Percentiles rank a stretch among this genome's conserved stretches.
Evolutionary conservation across 768 basidiomycete species (phyloP).

Genomic region (Serpula lacrymans): DNA sequence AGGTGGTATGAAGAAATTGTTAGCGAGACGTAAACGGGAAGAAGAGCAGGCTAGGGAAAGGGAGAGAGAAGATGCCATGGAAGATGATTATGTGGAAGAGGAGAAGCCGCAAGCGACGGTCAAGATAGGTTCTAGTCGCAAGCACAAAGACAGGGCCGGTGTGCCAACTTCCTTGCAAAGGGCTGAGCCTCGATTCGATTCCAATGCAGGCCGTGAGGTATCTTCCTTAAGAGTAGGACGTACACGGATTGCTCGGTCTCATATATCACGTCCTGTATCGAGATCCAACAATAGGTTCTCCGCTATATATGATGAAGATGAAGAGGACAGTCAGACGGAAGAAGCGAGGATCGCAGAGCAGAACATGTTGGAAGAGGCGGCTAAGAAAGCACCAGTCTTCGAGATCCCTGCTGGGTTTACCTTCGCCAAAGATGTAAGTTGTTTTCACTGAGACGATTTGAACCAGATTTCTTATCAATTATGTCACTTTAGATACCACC

Average conservation of each 20-base stretch:
- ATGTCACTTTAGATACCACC: slow-evolving; percentile 27
- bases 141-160: slow-evolving; percentile 11
- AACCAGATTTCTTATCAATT: neutral
- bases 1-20: slow-evolving; percentile 74
- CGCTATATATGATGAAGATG: slow-evolving; percentile 55
- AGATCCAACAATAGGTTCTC: slow-evolving; percentile 58
- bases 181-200: slow-evolving; percentile 21
- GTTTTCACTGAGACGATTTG: slow-evolving; percentile 2
- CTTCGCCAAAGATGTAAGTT: slow-evolving; percentile 62
- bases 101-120: slow-evolving; percentile 15
- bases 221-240: slow-evolving; percentile 70
- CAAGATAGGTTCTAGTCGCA: slow-evolving; percentile 4
- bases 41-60: slow-evolving; percentile 42
- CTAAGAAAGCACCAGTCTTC: slow-evolving; percentile 54
- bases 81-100: slow-evolving; percentile 27
- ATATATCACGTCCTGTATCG: slow-evolving; percentile 54
- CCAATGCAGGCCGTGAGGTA: slow-evolving; percentile 15
- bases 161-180: slow-evolving; percentile 10
- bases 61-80: slow-evolving; percentile 31
- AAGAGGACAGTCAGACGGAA: slow-evolving; percentile 41
- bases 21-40: slow-evolving; percentile 60
- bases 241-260: slow-evolving; percentile 51
- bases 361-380: slow-evolving; percentile 50
- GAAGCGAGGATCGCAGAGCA: slow-evolving; percentile 41
- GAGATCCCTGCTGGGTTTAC: slow-evolving; percentile 61